phyloP scores from a whole-genome alignment of 495 filamentous ascomycete species.

The Niebla homalea region DNA sequence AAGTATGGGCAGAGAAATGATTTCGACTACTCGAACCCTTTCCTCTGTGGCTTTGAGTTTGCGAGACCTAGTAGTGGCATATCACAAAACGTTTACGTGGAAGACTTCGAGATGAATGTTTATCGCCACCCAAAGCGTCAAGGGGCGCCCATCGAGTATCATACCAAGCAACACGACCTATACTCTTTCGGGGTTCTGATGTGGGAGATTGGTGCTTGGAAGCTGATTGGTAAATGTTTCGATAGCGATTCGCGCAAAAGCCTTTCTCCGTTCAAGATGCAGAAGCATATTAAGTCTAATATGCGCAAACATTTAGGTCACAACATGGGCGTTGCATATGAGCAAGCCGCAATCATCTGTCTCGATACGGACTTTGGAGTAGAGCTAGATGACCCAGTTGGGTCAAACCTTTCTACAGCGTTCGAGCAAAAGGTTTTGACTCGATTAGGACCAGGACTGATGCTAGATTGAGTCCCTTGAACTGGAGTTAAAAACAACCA shows the following conservation, averaged over 20 bases:
- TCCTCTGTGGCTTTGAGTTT: conserved; percentile 1
- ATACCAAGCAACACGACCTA: not conserved
- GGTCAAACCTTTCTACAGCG: not conserved
- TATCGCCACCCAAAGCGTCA: conserved; percentile 2
- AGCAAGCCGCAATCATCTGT: not conserved
- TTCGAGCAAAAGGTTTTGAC: not conserved
- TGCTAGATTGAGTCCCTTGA: not conserved
- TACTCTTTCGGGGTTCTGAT: conserved; percentile 1
- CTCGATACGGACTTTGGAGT: not conserved
- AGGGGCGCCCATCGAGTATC: not conserved
- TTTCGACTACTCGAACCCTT: not conserved
- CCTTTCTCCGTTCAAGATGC: not conserved
- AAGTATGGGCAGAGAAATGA: not conserved
- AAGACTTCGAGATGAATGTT: conserved; percentile 1
- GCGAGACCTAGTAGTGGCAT: not conserved
- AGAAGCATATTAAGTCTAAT: not conserved
- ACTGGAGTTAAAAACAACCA: not conserved
- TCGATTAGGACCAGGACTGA: not conserved
- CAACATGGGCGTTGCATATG: not conserved
- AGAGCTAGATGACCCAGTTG: not conserved
- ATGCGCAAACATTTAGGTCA: not conserved
- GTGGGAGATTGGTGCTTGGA: conserved; percentile 1
- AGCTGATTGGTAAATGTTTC: not conserved
- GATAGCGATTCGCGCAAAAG: not conserved
- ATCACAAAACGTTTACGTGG: not conserved